Conservation (phyloP, 352 stramenopile species). For the Pythium grandisporangium region DNA sequence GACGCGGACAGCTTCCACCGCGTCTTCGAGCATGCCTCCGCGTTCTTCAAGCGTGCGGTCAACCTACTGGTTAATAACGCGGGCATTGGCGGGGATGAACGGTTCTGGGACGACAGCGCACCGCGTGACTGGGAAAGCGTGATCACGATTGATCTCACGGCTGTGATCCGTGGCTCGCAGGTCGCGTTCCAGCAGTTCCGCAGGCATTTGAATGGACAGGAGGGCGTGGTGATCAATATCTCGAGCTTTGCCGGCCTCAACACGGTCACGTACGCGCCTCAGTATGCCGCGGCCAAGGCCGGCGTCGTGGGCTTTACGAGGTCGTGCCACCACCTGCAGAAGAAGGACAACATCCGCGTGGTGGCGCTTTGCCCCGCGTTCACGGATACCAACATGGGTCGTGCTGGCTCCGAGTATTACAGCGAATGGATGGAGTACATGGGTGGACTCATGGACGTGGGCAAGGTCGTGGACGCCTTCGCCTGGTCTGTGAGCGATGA, state of each 20-base stretch:
- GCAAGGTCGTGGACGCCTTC: slow-evolving; percentile 48
- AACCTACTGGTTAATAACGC: slow-evolving; percentile 82
- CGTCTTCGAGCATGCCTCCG: slow-evolving; percentile 43
- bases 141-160: slow-evolving; percentile 63
- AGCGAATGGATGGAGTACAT: slow-evolving; percentile 42
- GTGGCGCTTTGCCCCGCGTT: slow-evolving; percentile 66
- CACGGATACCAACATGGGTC: slow-evolving; percentile 58
- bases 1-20: slow-evolving; percentile 51
- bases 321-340: slow-evolving; percentile 48
- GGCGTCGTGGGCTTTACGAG: slow-evolving; percentile 68
- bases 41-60: slow-evolving; percentile 46
- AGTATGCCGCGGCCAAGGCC: slow-evolving; percentile 68
- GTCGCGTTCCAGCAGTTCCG: slow-evolving; percentile 50
- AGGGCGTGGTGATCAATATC: slow-evolving; percentile 66
- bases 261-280: slow-evolving; percentile 38
- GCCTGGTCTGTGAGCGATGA: slow-evolving; percentile 29
- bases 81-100: slow-evolving; percentile 49
- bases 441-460: slow-evolving; percentile 30
- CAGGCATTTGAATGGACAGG: slow-evolving; percentile 42
- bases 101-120: slow-evolving; percentile 28
- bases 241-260: slow-evolving; percentile 52
- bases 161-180: slow-evolving; percentile 61
- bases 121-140: slow-evolving; percentile 44
- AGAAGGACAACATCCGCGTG: slow-evolving; percentile 58
- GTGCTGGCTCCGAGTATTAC: slow-evolving; percentile 19